A percentile compares a stretch with the other conserved stretches of the same genome.
Evolutionary conservation across 2,329 filamentous ascomycete species (phyloP).

Genomic region (Beauveria sp.): DNA sequence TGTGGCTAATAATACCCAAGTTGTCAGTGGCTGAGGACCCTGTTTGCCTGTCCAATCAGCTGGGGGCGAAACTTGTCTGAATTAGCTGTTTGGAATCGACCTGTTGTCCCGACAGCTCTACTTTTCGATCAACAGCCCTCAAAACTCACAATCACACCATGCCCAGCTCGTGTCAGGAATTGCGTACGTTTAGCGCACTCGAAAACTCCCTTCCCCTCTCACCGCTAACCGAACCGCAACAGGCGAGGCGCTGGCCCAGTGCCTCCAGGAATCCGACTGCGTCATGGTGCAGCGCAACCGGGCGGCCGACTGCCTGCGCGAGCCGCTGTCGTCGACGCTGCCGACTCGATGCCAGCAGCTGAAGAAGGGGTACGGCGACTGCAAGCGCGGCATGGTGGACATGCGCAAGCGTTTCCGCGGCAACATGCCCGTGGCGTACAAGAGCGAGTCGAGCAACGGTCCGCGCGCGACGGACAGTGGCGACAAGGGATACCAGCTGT

Average conservation of each 20-base stretch:
- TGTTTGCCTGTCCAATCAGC: slow-evolving; percentile 1
- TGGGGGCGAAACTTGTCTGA: not conserved
- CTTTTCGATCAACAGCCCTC: slow-evolving; percentile 6
- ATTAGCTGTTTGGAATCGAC: not conserved
- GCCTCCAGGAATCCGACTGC: slow-evolving; percentile 93
- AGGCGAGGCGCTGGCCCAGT: slow-evolving; percentile 90
- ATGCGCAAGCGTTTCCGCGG: slow-evolving; percentile 98
- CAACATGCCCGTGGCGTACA: slow-evolving; percentile 73
- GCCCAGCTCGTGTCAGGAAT: slow-evolving; percentile 95
- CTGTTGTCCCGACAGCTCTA: not conserved
- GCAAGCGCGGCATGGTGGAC: slow-evolving; percentile 92
- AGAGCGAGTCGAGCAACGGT: slow-evolving; percentile 43
- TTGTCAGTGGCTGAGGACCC: not conserved
- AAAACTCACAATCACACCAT: slow-evolving; percentile 41
- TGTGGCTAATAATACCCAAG: not conserved
- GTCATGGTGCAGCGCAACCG: slow-evolving; percentile 86
- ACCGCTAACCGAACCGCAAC: slow-evolving; percentile 11
- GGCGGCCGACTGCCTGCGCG: slow-evolving; percentile 79
- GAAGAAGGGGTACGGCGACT: slow-evolving; percentile 87
- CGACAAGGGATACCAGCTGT: slow-evolving; percentile 60
- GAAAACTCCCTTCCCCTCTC: not conserved
- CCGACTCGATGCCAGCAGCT: slow-evolving; percentile 87
- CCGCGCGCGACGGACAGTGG: slow-evolving; percentile 34
- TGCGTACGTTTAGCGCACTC: slow-evolving; percentile 55
- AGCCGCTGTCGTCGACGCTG: slow-evolving; percentile 72